These are phyloP conservation scores for Cucurbita argyrosperma DNA, from an alignment of 306 rosid genomes.

Conservation along the genomic window DNA sequence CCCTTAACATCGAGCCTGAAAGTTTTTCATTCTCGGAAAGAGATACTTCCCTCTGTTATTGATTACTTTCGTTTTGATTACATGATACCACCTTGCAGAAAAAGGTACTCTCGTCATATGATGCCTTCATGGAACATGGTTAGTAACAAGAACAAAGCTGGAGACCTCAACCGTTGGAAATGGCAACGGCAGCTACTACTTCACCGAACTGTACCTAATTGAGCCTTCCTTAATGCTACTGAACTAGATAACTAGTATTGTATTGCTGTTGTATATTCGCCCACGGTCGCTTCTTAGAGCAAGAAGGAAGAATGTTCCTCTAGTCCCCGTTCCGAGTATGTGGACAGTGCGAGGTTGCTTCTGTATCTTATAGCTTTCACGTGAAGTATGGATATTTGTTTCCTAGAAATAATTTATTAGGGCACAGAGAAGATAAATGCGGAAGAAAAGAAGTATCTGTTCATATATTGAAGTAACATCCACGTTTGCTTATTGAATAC, in stretches of 20 bases:
- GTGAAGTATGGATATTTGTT: too few species aligned
- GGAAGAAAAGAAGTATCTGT: not conserved
- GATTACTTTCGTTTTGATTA: not conserved
- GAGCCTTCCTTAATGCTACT: not conserved
- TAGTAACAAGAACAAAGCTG: conserved; percentile 10
- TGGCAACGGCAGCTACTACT: not conserved
- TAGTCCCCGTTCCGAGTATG: not conserved
- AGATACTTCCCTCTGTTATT: not conserved
- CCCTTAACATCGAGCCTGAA: not conserved
- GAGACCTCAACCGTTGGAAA: not conserved
- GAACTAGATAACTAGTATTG: not conserved
- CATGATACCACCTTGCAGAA: conserved; percentile 25
- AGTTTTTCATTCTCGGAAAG: not conserved
- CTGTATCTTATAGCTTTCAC: not conserved
- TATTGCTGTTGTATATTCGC: not conserved
- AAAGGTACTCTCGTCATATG: conserved; percentile 56
- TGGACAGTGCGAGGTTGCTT: not conserved
- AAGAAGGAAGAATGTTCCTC: not conserved
- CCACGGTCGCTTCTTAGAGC: not conserved
- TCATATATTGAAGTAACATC: not conserved
- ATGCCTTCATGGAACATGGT: conserved; percentile 22
- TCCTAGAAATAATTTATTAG: too few species aligned
- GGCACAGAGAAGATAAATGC: not conserved
- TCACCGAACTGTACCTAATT: not conserved
- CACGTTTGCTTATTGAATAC: not conserved